Conservation (phyloP, 176 grass and related monocot species). For the Lolium rigidum region DNA sequence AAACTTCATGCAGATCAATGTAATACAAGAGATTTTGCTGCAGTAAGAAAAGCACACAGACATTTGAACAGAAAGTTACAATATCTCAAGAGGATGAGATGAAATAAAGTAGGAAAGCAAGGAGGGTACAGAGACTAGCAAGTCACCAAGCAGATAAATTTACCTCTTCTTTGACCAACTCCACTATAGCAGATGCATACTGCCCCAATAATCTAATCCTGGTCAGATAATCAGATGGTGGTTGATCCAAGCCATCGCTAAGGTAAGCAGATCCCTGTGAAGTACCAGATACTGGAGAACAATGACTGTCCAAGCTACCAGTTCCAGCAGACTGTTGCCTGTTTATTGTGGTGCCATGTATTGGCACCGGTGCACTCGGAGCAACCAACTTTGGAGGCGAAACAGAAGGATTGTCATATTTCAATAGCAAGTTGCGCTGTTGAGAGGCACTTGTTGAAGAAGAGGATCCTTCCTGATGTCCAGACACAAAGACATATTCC, state of each 20-base stretch:
- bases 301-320: slow-evolving; percentile 73
- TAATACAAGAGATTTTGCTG: not conserved
- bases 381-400: slow-evolving; percentile 63
- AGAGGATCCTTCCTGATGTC: slow-evolving; percentile 62
- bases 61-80: slow-evolving; percentile 6
- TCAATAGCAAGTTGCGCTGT: slow-evolving; percentile 56
- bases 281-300: slow-evolving; percentile 76
- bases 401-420: slow-evolving; percentile 66
- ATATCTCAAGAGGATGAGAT: slow-evolving; percentile 35
- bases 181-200: slow-evolving; percentile 67
- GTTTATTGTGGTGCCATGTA: slow-evolving; percentile 56
- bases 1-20: slow-evolving; percentile 19
- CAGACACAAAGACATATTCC: slow-evolving; percentile 93
- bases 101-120: slow-evolving; percentile 32
- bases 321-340: slow-evolving; percentile 52
- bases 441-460: slow-evolving; percentile 63
- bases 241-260: slow-evolving; percentile 77
- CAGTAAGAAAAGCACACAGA: not conserved
- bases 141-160: slow-evolving; percentile 39
- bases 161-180: slow-evolving; percentile 92
- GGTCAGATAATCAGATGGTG: slow-evolving; percentile 60
- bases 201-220: slow-evolving; percentile 89
- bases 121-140: slow-evolving; percentile 9
- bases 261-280: slow-evolving; percentile 86
- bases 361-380: slow-evolving; percentile 85